Evolutionary conservation across 225 moss, liverwort and hornwort genomes (phyloP), one percentile per base, ranked within the genome.

Genomic region (Bryoerythrophyllum caledonicum): DNA sequence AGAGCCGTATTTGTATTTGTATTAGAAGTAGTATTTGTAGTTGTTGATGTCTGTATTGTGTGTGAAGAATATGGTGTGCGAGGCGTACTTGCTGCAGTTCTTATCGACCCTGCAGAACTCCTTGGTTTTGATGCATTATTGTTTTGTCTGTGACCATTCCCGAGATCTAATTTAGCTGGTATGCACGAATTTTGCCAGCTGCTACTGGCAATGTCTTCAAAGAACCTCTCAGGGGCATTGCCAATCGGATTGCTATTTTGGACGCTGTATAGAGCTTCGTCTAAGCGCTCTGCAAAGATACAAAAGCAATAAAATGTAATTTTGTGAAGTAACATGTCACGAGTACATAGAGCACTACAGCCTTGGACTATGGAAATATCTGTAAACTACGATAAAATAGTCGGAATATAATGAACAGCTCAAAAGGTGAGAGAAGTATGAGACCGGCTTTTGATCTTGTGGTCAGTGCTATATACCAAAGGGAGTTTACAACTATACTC

Each of bases 181-280:
- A 81, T 73, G 65, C 76, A 81, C 53, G 86, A 83, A 71, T 83
- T 83, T 74, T 83, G 88, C 86, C 86, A 86, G 64, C 86, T 88
- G 76, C 83, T 88, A 71, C 85, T 86, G 10, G 88, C 86, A 72
- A 83, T 83, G 5, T 81, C 76, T 23, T 83, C 83, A 19, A 79
- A 81, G 54, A 86, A 83, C 8, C 79, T 88, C 65, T 88, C 88
- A 74, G 83, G 74, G 28, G 40, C 49, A 52, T 76, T 73, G 27
- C 63, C 74, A 68, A 71, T 74, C 37, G 76, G 70, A 54, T 73
- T 71, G 66, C 55, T 83, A 48, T 77, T 83, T 51, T 88, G 88
- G 30, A 88, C 88, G 51, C 73, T 79, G 81, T 81, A 88, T 9
- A 86, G 34, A 54, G 81, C 74, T 74, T 88, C 88, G 60, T 88